Conservation (phyloP, 441 rosid genomes). For the Geranium incanum region DNA sequence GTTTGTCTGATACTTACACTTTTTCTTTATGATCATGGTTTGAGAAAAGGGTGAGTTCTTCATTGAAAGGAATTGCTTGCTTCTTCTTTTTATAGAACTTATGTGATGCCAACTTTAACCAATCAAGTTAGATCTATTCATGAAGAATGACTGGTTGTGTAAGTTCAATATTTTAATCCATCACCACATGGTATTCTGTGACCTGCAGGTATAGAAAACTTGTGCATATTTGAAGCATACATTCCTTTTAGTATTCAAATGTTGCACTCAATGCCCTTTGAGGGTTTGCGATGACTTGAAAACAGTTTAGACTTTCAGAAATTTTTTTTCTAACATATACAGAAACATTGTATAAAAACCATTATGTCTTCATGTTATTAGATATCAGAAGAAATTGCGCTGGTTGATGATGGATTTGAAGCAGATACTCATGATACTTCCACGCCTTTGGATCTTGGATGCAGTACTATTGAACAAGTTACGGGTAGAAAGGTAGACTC, state of each 20-base stretch:
- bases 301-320: background rate
- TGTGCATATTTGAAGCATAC: background rate
- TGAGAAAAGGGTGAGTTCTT: background rate
- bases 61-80: background rate
- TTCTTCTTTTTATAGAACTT: too few species aligned
- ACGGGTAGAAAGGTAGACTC: conserved; percentile 17
- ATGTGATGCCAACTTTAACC: background rate
- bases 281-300: background rate
- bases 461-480: conserved; percentile 15
- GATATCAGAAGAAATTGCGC: conserved; percentile 31
- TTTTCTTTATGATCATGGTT: background rate
- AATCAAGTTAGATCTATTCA: background rate
- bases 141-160: background rate
- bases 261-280: background rate
- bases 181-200: background rate
- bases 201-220: background rate
- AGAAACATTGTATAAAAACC: background rate
- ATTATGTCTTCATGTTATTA: conserved; percentile 15
- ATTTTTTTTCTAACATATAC: background rate
- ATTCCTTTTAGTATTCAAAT: background rate
- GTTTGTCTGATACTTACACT: background rate
- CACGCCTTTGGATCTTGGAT: conserved; percentile 20
- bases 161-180: background rate
- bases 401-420: conserved; percentile 30
- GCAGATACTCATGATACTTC: conserved; percentile 17